Base-by-base conservation (phyloP, 2,329 filamentous ascomycete genomes). In the Acephala macrosclerotiorum region DNA sequence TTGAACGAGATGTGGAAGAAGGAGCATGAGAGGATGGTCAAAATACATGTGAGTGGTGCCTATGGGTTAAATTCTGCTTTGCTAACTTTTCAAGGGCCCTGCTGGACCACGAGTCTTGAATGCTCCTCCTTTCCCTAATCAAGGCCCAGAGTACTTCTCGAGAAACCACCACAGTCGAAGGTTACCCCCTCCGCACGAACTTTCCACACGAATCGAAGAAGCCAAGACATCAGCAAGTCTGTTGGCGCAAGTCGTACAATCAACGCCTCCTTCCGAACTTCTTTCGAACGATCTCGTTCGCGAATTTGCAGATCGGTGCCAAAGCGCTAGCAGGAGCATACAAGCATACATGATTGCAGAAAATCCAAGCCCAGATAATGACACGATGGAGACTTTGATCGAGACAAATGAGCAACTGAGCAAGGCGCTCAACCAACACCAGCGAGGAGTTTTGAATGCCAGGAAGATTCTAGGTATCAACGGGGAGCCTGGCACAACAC, bases 361-460 rank as follows among this genome's bases (percentile, higher is more conserved):
- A 64, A 87, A 93, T 75, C 94, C 95, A 0, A 77, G 87, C 0
- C 94, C 95, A 0, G 96, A 98, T 77, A 95, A 97, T 74, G 91
- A 97, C 71, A 98, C 95, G 0, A 93, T 98, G 86, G 89, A 96
- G 76, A 94, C 89, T 16, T 82, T 99, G 68, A 97, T 99, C 74
- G 94, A 97, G 78, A 96, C 93, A 16, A 97, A 97, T 76, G 96
- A 98, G 78, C 91, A 95, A 76, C 83, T 99, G 35, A 92, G 93
- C 67, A 87, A 92, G 53, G 90, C 94, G 0, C 84, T 95, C 47
- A 96, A 89, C 69, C 89, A 93, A 75, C 93, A 97, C 77, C 93
- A 97, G 78, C 89, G 94, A 62, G 91, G 93, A 11, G 82, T 96
- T 47, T 79, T 90, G n/a, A 84, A 83, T 65, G 87, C 88, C 2